Base-by-base conservation (phyloP, 116 monocot genomes). In the Phalaenopsis hybrid region DNA sequence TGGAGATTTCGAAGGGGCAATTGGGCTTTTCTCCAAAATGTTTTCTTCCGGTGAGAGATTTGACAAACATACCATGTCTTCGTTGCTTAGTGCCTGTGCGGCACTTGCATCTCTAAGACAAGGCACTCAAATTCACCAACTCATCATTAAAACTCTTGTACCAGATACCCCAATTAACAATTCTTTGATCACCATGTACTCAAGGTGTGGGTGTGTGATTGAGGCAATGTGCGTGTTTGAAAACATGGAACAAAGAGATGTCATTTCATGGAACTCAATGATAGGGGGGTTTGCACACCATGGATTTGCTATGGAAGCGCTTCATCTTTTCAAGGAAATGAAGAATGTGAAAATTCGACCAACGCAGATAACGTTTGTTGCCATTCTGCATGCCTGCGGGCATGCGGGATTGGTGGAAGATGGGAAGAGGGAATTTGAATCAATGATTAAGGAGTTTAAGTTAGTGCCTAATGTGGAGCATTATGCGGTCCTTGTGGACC, bases 201-300 rank as follows among this genome's bases (percentile, higher is more conserved):
- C 85, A 25, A 81, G 90, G 18, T 90, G 92, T 72, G 92, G 92
- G 12, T 82, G 77, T 52, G 34, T 92, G 59, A 69, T 49, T 3
- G 82, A 86, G 81, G 92, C 87, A 0, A 85, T 79, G 50, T 76
- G 46, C 50, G 81, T 88, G 5, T 92, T 92, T 78, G 72, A 87
- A 49, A 65, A 50, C 7, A 90, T 90, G 87, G 75, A 49, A 8
- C 21, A 45, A 81, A 85, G 74, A 68, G 85, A 90, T 84, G 84
- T 89, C 34, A 82, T 93, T 28, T 87, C 92, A 25, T 93, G 92
- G 93, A 93, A 93, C 68, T 89, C 92, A 15, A 86, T 93, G 81
- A 93, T 93, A 2, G 87, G 90, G 48, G 87, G 88, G 3, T 87
- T 87, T 55, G 90, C 90, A 20, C 85, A 89, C 75, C 92, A 93